Evolutionary conservation across 1,284 basidiomycete genomes (phyloP).

Genomic region (Mycena sp.): DNA sequence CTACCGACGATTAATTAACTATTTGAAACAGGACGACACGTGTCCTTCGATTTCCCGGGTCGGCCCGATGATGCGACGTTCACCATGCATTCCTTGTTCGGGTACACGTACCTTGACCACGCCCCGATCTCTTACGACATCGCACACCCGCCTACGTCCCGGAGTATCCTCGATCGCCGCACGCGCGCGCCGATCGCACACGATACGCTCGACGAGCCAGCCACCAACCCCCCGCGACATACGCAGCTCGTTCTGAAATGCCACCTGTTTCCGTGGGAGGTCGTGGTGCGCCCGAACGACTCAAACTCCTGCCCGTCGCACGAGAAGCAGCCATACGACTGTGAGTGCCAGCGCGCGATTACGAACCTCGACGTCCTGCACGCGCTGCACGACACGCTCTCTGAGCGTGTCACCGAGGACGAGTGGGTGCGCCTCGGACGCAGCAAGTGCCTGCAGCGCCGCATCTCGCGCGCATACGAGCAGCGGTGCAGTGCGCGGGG

Average conservation of each 20-base stretch:
- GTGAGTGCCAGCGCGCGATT: conserved; percentile 47
- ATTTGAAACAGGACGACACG: conserved; percentile 45
- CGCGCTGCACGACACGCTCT: conserved; percentile 65
- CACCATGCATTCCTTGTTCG: conserved; percentile 65
- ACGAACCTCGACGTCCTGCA: conserved; percentile 72
- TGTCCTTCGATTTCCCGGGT: conserved; percentile 49
- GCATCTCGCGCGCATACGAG: conserved; percentile 69
- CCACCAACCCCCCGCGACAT: conserved; percentile 66
- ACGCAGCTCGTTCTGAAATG: conserved; percentile 64
- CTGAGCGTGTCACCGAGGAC: conserved; percentile 63
- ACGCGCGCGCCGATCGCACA: conserved; percentile 64
- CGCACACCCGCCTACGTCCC: conserved; percentile 63
- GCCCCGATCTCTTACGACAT: conserved; percentile 72
- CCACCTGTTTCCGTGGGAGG: conserved; percentile 69
- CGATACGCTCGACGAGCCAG: conserved; percentile 67
- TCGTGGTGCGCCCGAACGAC: conserved; percentile 52
- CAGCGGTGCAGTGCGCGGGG: conserved; percentile 66
- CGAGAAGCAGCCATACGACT: conserved; percentile 21
- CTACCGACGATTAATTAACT: not conserved
- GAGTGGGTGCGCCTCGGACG: conserved; percentile 71
- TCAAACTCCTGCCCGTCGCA: conserved; percentile 29
- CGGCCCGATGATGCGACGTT: conserved; percentile 15
- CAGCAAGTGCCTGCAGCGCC: conserved; percentile 60
- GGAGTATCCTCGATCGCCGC: conserved; percentile 56
- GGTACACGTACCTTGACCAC: conserved; percentile 59